Evolutionary conservation across 1,139 yeast species (phyloP).

Genomic region (Pichia sp.): DNA sequence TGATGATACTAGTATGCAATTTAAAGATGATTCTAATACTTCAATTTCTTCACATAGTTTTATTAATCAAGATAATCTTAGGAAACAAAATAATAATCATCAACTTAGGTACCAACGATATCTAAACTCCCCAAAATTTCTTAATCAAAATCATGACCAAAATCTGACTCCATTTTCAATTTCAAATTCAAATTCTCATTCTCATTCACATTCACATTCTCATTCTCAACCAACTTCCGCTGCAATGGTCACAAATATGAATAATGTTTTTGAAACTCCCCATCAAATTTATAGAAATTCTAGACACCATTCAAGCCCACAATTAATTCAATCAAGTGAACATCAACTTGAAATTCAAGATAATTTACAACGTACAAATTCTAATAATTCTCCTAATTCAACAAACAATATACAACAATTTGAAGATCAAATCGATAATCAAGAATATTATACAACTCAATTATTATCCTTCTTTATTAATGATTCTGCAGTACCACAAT

Average conservation of each 20-base stretch:
- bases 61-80: slow-evolving; percentile 2
- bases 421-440: slow-evolving; percentile 2
- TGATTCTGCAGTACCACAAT: slow-evolving; percentile 70
- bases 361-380: too few relatives aligned
- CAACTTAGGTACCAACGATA: slow-evolving; percentile 1
- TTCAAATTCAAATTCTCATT: neutral
- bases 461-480: slow-evolving; percentile 60
- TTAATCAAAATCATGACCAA: too few relatives aligned
- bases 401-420: too few relatives aligned
- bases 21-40: slow-evolving; percentile 32
- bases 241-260: neutral
- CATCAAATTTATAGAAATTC: slow-evolving; percentile 1
- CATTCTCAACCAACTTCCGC: neutral
- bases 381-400: too few relatives aligned
- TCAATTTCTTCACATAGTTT: slow-evolving; percentile 33
- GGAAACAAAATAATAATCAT: neutral
- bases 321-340: neutral
- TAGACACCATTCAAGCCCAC: slow-evolving; percentile 10
- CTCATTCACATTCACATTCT: neutral
- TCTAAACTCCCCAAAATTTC: neutral
- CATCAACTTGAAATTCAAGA: neutral
- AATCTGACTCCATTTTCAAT: too few relatives aligned
- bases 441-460: slow-evolving; percentile 44
- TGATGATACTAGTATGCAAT: slow-evolving; percentile 31
- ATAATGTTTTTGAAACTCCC: neutral